phyloP scores from a whole-genome alignment of 1,284 basidiomycete genomes.

The Leucoagaricus sp. region DNA sequence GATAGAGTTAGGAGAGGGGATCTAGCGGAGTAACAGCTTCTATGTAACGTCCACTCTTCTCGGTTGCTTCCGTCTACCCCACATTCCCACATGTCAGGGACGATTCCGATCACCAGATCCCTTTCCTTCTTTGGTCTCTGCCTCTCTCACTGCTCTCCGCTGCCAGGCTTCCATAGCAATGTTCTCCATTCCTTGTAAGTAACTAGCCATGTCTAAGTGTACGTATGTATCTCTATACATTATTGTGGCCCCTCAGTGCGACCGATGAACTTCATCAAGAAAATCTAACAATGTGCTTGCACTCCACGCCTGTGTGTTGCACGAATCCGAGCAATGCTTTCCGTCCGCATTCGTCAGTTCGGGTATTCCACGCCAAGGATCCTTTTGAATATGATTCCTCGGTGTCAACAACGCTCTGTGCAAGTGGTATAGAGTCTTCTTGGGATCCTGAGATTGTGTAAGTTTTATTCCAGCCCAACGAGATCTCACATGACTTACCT shows the following conservation, averaged over 20 bases:
- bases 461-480: no score
- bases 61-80: not conserved
- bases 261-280: slow-evolving; percentile 69
- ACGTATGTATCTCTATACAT: not conserved
- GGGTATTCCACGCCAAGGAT: slow-evolving; percentile 90
- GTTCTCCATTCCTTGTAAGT: no score
- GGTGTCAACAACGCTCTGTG: slow-evolving; percentile 71
- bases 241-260: slow-evolving; percentile 10
- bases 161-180: no score
- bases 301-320: slow-evolving; percentile 92
- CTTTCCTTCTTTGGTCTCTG: no score
- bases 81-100: slow-evolving; percentile 1
- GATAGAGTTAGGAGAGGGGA: not conserved
- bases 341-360: slow-evolving; percentile 90
- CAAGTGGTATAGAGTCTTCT: slow-evolving; percentile 77
- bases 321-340: slow-evolving; percentile 81
- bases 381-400: slow-evolving; percentile 72
- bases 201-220: no score
- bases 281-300: slow-evolving; percentile 88
- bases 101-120: not conserved
- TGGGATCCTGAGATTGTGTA: slow-evolving; percentile 62
- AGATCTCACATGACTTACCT: slow-evolving; percentile 50
- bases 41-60: not conserved
- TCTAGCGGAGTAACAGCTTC: no score
- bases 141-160: no score